These are phyloP conservation scores for Sclerotinia subarctica DNA, from an alignment of 2,329 filamentous ascomycete genomes.

Conservation along the genomic window DNA sequence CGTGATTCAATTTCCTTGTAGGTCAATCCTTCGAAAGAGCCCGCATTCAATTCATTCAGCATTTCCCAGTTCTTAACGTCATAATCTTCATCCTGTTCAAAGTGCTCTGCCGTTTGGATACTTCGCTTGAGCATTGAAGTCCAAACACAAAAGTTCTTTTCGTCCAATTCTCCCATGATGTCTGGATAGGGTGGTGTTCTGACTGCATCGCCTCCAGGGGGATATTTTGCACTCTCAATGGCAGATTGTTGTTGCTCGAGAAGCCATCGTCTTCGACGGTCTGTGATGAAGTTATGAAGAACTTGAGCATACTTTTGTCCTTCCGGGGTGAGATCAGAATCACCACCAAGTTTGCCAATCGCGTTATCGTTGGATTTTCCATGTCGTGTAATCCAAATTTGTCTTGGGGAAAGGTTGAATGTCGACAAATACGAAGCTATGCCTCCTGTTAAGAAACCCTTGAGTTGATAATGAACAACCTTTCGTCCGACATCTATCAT, in stretches of 20 bases:
- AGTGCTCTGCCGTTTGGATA: slow-evolving; percentile 82
- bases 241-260: slow-evolving; percentile 74
- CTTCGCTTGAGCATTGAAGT: slow-evolving; percentile 94
- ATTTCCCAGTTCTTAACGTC: slow-evolving; percentile 98
- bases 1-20: slow-evolving; percentile 84
- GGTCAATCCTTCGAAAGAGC: slow-evolving; percentile 90
- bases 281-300: slow-evolving; percentile 78
- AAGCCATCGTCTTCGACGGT: slow-evolving; percentile 78
- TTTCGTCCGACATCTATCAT: slow-evolving; percentile 98
- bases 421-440: slow-evolving; percentile 94
- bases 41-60: slow-evolving; percentile 94
- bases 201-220: slow-evolving; percentile 78
- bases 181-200: slow-evolving; percentile 94
- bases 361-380: slow-evolving; percentile 89
- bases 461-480: slow-evolving; percentile 83
- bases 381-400: slow-evolving; percentile 97
- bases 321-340: slow-evolving; percentile 78
- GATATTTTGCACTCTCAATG: slow-evolving; percentile 68
- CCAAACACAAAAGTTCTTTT: slow-evolving; percentile 97
- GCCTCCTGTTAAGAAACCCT: slow-evolving; percentile 86
- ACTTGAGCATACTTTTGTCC: slow-evolving; percentile 76
- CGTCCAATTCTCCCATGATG: slow-evolving; percentile 63
- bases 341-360: slow-evolving; percentile 83
- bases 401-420: slow-evolving; percentile 91
- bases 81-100: slow-evolving; percentile 87